Base-by-base conservation (phyloP, 768 basidiomycete genomes). In the Mycena epipterygia region DNA sequence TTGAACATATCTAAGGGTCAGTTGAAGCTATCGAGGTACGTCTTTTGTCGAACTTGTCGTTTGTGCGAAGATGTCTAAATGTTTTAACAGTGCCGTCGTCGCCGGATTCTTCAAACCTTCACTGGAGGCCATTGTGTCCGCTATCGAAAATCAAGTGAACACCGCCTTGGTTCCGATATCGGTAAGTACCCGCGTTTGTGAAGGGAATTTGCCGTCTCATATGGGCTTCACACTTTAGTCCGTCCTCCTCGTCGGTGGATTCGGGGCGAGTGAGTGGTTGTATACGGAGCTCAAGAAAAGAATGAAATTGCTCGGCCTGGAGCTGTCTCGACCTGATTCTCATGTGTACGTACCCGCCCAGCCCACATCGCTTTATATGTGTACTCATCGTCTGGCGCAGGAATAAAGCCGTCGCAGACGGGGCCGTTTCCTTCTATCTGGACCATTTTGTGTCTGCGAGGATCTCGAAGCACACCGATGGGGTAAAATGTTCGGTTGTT, bases 191-290 rank as follows among this genome's bases (percentile, higher is more conserved):
- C 39, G 14, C 51, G 39, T 4, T 14, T 29, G 3, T 46, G 3
- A 46, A 21, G n/a, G 19, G 7, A 46, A 21, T 21, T 7, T 23
- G 3, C 17, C 14, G 29, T 19, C 39, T 7, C 33, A 21, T 48
- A 14, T 51, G 27, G 8, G 46, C 19, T 58, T 41, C 6, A 30
- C 63, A 39, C 55, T 17, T 2, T 53, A 86, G 85, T 80, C 82
- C 29, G 81, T 86, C 29, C 81, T 86, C 35, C 83, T 91, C 1
- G 89, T 90, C 4, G 89, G 89, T 27, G 89, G 89, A 0, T 90
- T 90, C 74, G 85, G 87, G 17, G 87, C 88, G 1, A 89, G 85
- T 65, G 86, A 89, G 58, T 90, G 86, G 82, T 74, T 90, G n/a
- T 87, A 83, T 72, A 75, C 78, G 3, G 79, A 81, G 55, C 82